Base-by-base conservation (phyloP, 2,329 filamentous ascomycete genomes). In the Lizonia empirigonia region DNA sequence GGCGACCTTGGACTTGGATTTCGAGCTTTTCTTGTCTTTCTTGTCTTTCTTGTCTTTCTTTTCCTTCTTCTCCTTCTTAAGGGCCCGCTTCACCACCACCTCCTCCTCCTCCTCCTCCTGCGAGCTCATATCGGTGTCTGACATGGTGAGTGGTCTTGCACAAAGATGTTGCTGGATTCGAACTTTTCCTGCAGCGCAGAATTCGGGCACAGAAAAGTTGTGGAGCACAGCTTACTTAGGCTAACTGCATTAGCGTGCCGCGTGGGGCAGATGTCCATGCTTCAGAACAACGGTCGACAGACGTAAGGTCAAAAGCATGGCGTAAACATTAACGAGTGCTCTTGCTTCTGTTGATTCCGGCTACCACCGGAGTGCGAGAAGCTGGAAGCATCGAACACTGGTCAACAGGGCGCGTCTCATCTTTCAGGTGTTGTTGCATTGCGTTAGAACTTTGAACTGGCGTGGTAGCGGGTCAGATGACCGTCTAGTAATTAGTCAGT, bases 21-120 rank as follows among this genome's bases (percentile, higher is more conserved):
- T 64, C 22, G 55, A 53, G 19, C 55, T 55, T 24, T 68, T 63
- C 49, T 59, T 60, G 12, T 65, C 61, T 39, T 64, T 65, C 44
- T 61, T 59, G 8, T 62, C 62, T 39, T 65, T 67, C 27, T 66
- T 68, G 19, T 61, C 63, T 18, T 67, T 69, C 35, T 64, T 65
- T 9, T 65, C 60, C 36, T 56, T 55, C 19, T 56, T 62, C 44
- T 63, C 60, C 38, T 63, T 64, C 40, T 65, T 68, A 2, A 37
- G 22, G 3, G 54, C 41, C 10, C 33, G 26, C 32, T 50, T 38
- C 13, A 42, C 46, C n/a, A n/a, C n/a, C n/a, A n/a, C n/a, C n/a
- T n/a, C n/a, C n/a, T n/a, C n/a, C n/a, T n/a, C n/a, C n/a, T n/a
- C n/a, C 13, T 60, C 56, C 33, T 52, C 55, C 13, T 23, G 36